These are phyloP conservation scores for Xylaria curta DNA, from an alignment of 495 filamentous ascomycete genomes.

Conservation along the genomic window DNA sequence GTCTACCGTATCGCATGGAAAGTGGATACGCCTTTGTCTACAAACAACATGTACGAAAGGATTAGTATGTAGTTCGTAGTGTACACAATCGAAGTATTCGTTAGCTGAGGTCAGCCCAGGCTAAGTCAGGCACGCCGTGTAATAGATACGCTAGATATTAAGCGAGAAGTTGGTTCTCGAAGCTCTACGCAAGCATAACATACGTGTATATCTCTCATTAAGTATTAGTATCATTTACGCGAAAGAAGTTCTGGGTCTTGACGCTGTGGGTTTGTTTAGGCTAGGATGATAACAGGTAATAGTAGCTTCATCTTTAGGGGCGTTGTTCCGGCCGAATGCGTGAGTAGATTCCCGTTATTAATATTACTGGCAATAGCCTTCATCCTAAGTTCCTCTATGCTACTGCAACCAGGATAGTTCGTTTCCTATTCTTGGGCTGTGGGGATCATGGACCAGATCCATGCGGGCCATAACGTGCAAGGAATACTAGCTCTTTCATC, in stretches of 20 bases:
- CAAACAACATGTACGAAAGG: neutral
- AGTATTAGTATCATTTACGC: neutral
- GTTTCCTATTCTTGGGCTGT: conserved; percentile 26
- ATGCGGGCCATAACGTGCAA: conserved; percentile 18
- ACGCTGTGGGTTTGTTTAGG: conserved; percentile 15
- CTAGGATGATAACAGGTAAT: conserved; percentile 16
- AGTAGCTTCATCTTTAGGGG: conserved; percentile 20
- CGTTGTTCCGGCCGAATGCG: neutral
- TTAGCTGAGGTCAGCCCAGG: conserved; percentile 21
- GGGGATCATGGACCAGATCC: conserved; percentile 19
- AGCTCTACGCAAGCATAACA: neutral
- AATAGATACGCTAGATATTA: conserved; percentile 1
- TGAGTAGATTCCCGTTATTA: conserved; percentile 16
- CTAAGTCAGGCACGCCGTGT: conserved; percentile 14
- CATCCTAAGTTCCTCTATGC: neutral
- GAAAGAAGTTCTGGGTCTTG: conserved; percentile 7
- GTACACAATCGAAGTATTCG: neutral
- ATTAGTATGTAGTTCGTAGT: neutral
- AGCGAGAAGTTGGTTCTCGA: conserved; percentile 2
- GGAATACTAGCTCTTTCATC: conserved; percentile 14
- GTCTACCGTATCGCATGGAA: conserved; percentile 24
- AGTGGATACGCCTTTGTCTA: conserved; percentile 24
- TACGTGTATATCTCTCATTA: conserved; percentile 11
- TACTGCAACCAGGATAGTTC: conserved; percentile 4
- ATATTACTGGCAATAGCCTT: conserved; percentile 11